Percentiles rank a stretch among this genome's conserved stretches.
These are phyloP conservation scores for Musa acuminata DNA, from an alignment of 176 grass and related monocot genomes.

Conservation along the genomic window DNA sequence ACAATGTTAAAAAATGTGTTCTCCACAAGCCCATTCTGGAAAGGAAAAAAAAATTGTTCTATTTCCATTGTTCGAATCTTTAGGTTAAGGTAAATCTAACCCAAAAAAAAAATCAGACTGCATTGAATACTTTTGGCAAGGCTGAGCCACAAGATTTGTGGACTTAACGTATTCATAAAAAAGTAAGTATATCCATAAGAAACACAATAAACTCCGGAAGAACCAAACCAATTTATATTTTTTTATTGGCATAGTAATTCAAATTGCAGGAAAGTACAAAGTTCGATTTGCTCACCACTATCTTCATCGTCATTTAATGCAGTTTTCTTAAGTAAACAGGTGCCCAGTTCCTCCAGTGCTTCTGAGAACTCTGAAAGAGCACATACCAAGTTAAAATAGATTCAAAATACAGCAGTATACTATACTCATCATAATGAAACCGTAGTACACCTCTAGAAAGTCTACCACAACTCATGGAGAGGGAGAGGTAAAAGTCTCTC, in stretches of 20 bases:
- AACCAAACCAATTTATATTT: not conserved
- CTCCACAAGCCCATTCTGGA: not conserved
- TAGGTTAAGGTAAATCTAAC: not conserved
- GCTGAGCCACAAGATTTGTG: not conserved
- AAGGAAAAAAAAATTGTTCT: not conserved
- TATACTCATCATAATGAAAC: not conserved
- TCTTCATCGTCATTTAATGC: conserved; percentile 75
- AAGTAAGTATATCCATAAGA: not conserved
- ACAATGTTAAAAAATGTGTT: not conserved
- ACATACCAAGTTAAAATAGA: not conserved
- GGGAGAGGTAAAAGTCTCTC: no score
- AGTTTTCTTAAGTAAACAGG: conserved; percentile 82
- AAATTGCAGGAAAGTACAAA: not conserved
- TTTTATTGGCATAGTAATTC: no score
- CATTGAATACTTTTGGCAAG: not conserved
- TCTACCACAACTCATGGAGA: not conserved
- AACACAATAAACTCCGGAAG: not conserved
- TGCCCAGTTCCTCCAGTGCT: conserved; percentile 93
- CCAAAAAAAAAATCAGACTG: not conserved
- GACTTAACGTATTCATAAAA: not conserved
- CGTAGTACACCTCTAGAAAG: not conserved
- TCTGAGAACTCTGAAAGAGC: conserved; percentile 67
- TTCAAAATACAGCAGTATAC: not conserved
- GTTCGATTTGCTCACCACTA: conserved; percentile 43
- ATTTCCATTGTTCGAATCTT: no score